Evolutionary conservation across 1,284 basidiomycete genomes (phyloP).

Genomic region (Microbotryum saponariae): DNA sequence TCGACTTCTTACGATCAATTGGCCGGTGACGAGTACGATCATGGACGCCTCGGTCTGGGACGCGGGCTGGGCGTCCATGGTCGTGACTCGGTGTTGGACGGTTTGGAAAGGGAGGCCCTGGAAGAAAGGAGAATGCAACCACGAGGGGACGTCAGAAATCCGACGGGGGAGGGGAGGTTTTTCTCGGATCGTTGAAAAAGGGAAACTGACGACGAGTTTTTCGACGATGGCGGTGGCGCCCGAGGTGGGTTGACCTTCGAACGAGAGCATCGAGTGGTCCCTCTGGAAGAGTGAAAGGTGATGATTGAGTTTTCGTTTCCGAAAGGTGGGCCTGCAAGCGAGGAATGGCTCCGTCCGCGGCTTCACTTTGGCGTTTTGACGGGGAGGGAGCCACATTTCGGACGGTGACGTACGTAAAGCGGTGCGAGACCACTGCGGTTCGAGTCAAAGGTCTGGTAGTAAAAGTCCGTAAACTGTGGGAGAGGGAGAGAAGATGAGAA

Average conservation of each 20-base stretch:
- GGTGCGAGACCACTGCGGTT: constrained; percentile 51
- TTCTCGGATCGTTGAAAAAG: too few species aligned
- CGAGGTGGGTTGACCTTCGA: constrained; percentile 61
- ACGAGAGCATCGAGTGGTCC: constrained; percentile 77
- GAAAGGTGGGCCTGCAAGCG: too few species aligned
- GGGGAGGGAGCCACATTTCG: neutral
- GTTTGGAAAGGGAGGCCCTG: constrained; percentile 73
- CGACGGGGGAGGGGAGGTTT: neutral
- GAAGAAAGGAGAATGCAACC: neutral
- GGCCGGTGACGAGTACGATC: constrained; percentile 81
- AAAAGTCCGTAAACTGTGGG: constrained; percentile 63
- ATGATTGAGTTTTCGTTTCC: too few species aligned
- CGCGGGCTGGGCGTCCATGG: constrained; percentile 83
- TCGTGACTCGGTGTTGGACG: constrained; percentile 75
- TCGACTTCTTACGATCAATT: constrained; percentile 58
- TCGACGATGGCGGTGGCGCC: constrained; percentile 60
- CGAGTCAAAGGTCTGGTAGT: constrained; percentile 64
- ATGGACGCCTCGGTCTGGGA: constrained; percentile 56
- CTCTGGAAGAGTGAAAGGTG: constrained; percentile 50
- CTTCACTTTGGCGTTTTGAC: too few species aligned
- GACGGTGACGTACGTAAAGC: constrained; percentile 61
- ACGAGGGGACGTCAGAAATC: neutral
- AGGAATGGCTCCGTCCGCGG: neutral
- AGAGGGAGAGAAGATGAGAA: neutral
- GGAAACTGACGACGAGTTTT: constrained; percentile 62